phyloP scores from a whole-genome alignment of 495 filamentous ascomycete species.

The Cenococcum geophilum region DNA sequence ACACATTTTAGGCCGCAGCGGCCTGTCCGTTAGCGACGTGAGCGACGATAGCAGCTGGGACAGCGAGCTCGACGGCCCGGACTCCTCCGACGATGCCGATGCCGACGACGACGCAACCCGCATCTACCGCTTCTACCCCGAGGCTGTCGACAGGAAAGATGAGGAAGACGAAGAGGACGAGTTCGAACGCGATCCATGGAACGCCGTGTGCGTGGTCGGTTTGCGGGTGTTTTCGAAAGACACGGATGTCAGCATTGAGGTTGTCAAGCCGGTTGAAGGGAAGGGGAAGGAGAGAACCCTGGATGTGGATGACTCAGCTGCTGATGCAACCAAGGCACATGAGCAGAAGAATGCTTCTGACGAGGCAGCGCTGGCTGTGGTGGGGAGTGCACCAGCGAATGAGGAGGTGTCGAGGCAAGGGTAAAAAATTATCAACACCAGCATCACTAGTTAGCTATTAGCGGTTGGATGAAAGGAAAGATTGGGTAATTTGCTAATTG shows the following conservation, averaged over 20 bases:
- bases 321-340: not conserved
- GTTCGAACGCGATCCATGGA: conserved; percentile 61
- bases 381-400: not conserved
- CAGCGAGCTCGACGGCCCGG: conserved; percentile 35
- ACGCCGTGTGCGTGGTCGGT: conserved; percentile 75
- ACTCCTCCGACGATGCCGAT: conserved; percentile 21
- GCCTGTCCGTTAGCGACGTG: conserved; percentile 17
- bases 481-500: not conserved
- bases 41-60: conserved; percentile 38
- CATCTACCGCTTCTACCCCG: conserved; percentile 10
- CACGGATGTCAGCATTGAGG: conserved; percentile 48
- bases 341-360: not conserved
- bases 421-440: not conserved
- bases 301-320: conserved; percentile 48
- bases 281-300: conserved; percentile 44
- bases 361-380: not conserved
- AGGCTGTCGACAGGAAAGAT: not conserved
- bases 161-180: conserved; percentile 28
- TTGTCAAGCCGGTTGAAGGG: conserved; percentile 49
- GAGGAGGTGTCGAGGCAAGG: not conserved
- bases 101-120: conserved; percentile 7
- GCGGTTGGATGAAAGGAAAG: not conserved
- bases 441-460: no score
- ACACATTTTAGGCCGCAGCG: conserved; percentile 13
- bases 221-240: conserved; percentile 66